A percentile compares a stretch with the other conserved stretches of the same genome.
Evolutionary conservation across 75 land plant species (phyloP).

Genomic region (Picea sitchensis): DNA sequence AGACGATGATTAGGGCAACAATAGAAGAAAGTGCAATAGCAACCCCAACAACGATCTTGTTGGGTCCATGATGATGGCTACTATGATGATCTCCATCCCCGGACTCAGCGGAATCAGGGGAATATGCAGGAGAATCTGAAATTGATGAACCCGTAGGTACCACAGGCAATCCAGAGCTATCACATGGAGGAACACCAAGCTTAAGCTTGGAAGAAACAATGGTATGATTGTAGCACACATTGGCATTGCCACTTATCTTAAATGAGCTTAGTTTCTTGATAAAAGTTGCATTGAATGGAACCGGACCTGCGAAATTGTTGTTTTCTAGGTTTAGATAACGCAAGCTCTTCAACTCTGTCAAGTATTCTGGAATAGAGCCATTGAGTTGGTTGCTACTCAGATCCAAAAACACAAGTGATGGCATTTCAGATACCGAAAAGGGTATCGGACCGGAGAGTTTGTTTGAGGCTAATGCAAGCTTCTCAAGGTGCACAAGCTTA

Average conservation of each 20-base stretch:
- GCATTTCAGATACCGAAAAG: constrained; percentile 30
- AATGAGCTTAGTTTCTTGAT: constrained; percentile 50
- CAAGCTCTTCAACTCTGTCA: constrained; percentile 41
- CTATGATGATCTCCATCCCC: constrained; percentile 15
- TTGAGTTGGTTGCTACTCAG: constrained; percentile 65
- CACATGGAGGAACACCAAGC: constrained; percentile 78
- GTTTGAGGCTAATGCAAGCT: constrained; percentile 49
- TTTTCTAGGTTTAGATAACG: constrained; percentile 65
- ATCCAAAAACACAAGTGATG: constrained; percentile 49
- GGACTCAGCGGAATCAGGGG: constrained; percentile 20
- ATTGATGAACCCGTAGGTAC: constrained; percentile 41
- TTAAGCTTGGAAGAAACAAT: constrained; percentile 49
- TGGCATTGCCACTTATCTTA: constrained; percentile 53
- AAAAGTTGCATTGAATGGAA: constrained; percentile 76
- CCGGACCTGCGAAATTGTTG: constrained; percentile 64
- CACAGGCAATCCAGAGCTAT: constrained; percentile 61
- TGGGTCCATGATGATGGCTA: constrained; percentile 52
- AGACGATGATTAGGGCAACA: constrained; percentile 59
- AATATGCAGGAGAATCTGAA: constrained; percentile 11
- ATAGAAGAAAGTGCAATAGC: constrained; percentile 73
- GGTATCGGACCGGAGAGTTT: constrained; percentile 59
- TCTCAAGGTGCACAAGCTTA: constrained; percentile 36
- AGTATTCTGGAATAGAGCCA: constrained; percentile 50
- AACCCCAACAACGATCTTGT: constrained; percentile 69
- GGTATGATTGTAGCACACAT: constrained; percentile 72